phyloP scores from a whole-genome alignment of 2,329 filamentous ascomycete genomes.

The Elsinoe necatrix region DNA sequence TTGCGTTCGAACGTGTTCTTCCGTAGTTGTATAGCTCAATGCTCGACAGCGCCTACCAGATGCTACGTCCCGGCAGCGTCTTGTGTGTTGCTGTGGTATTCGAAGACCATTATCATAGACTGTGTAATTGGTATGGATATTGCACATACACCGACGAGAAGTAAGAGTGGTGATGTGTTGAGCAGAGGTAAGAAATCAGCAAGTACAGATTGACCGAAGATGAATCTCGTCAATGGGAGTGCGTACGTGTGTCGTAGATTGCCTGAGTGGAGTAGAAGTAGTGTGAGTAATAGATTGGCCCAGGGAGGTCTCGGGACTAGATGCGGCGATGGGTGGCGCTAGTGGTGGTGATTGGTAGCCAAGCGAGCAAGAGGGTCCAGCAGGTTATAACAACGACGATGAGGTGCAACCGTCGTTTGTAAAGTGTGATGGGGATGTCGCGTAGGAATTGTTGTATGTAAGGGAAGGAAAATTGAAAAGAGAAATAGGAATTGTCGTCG shows the following conservation, averaged over 20 bases:
- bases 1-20: conserved; percentile 7
- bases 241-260: not conserved
- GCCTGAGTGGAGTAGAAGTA: not conserved
- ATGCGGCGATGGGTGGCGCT: conserved; percentile 2
- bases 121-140: not conserved
- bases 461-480: not conserved
- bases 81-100: not conserved
- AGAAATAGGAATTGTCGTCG: not conserved
- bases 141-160: conserved; percentile 2
- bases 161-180: not conserved
- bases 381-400: not conserved
- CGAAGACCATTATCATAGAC: conserved; percentile 9
- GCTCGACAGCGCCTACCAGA: conserved; percentile 5
- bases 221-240: not conserved
- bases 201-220: not conserved
- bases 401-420: not conserved
- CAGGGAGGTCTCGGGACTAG: conserved; percentile 7
- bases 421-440: not conserved
- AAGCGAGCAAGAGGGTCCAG: not conserved
- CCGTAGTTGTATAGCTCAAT: not conserved
- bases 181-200: not conserved
- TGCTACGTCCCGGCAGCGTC: not conserved
- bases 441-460: not conserved
- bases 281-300: conserved; percentile 5
- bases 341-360: conserved; percentile 8